These are phyloP conservation scores for Podaxis sp. DNA, from an alignment of 768 basidiomycete species.

Conservation along the genomic window DNA sequence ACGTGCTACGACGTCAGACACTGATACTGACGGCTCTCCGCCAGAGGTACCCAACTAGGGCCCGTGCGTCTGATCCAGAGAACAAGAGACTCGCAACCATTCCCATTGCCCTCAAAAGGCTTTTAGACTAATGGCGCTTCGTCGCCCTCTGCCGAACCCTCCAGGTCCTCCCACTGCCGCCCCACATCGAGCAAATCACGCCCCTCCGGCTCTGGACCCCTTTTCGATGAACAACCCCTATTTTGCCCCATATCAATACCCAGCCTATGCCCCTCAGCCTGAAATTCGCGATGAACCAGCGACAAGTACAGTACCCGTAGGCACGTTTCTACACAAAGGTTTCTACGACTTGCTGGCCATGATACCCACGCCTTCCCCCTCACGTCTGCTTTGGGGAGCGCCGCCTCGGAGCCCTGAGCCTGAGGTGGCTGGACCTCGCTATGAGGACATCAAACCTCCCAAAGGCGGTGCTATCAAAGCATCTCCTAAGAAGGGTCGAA, in stretches of 20 bases:
- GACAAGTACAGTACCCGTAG: slow-evolving; percentile 54
- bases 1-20: slow-evolving; percentile 10
- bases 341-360: slow-evolving; percentile 84
- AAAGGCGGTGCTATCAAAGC: slow-evolving; percentile 29
- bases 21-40: not conserved
- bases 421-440: slow-evolving; percentile 62
- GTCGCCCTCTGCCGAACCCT: slow-evolving; percentile 10
- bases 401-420: slow-evolving; percentile 32
- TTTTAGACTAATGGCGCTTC: not conserved
- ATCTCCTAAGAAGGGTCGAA: slow-evolving; percentile 52
- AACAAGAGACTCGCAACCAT: not conserved
- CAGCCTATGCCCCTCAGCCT: slow-evolving; percentile 34
- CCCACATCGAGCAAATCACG: slow-evolving; percentile 3
- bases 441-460: slow-evolving; percentile 51
- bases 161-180: slow-evolving; percentile 10
- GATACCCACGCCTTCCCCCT: slow-evolving; percentile 71
- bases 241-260: slow-evolving; percentile 40
- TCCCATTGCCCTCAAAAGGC: not conserved
- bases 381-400: slow-evolving; percentile 59
- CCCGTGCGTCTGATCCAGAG: not conserved
- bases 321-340: slow-evolving; percentile 82
- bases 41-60: slow-evolving; percentile 11
- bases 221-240: slow-evolving; percentile 33
- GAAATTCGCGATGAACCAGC: slow-evolving; percentile 38
- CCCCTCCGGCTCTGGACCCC: slow-evolving; percentile 20